A percentile compares a stretch with the other conserved stretches of the same genome.
Evolutionary conservation across 768 basidiomycete species (phyloP).

Genomic region (Suillus plorans): DNA sequence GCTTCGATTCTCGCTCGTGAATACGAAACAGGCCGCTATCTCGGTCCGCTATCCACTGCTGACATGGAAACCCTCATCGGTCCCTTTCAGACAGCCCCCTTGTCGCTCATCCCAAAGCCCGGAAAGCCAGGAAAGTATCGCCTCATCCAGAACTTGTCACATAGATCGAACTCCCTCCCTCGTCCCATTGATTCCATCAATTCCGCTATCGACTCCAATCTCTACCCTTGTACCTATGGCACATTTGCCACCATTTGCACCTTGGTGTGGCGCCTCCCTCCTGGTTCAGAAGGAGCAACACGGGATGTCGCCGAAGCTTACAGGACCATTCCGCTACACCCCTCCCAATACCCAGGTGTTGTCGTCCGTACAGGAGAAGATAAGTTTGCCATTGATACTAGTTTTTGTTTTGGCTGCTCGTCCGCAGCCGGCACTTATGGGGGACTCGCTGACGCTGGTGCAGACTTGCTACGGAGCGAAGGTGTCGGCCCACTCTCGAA

Average conservation of each 20-base stretch:
- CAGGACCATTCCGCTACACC: conserved; percentile 20
- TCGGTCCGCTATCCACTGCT: conserved; percentile 33
- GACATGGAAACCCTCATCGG: conserved; percentile 30
- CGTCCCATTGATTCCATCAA: conserved; percentile 30
- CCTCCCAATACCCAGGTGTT: conserved; percentile 27
- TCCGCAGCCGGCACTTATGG: conserved; percentile 29
- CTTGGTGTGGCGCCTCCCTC: conserved; percentile 34
- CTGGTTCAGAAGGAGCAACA: conserved; percentile 34
- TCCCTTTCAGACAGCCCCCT: conserved; percentile 38
- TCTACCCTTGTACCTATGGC: conserved; percentile 44
- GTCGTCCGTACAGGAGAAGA: conserved; percentile 22
- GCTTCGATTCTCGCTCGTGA: conserved; percentile 7
- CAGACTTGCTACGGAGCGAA: conserved; percentile 11
- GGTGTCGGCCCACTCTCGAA: conserved; percentile 23
- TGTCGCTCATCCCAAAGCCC: conserved; percentile 39
- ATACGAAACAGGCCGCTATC: conserved; percentile 23
- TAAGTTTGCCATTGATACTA: conserved; percentile 26
- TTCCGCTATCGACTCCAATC: conserved; percentile 27
- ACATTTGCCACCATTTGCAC: conserved; percentile 35
- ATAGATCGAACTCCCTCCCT: conserved; percentile 20
- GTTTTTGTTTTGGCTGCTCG: conserved; percentile 23
- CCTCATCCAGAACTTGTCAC: conserved; percentile 40
- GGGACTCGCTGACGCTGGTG: conserved; percentile 18
- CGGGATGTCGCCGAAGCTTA: conserved; percentile 27
- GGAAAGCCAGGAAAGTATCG: conserved; percentile 33